Conservation (phyloP, 495 filamentous ascomycete species). For the Neurospora sp. region DNA sequence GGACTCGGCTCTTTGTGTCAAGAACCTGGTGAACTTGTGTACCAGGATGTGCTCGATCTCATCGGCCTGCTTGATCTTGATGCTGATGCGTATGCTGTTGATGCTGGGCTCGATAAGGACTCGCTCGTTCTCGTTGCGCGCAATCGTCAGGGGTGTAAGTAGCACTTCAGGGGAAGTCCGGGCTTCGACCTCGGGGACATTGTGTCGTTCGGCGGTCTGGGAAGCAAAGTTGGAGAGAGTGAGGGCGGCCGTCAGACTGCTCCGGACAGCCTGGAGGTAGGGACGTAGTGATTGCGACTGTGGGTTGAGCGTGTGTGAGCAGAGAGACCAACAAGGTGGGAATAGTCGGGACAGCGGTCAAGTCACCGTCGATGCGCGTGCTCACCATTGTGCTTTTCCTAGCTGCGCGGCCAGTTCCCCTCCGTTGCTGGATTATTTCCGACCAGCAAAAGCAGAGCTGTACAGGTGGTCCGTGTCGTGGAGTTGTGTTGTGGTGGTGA, state of each 20-base stretch:
- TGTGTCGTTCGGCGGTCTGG: constrained; percentile 90
- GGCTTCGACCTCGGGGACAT: constrained; percentile 96
- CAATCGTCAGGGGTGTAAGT: constrained; percentile 79
- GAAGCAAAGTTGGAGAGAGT: constrained; percentile 96
- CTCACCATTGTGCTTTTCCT: constrained; percentile 14
- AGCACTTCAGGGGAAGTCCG: constrained; percentile 84
- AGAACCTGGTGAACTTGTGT: constrained; percentile 94
- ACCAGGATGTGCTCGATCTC: constrained; percentile 97
- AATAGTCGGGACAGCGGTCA: background rate
- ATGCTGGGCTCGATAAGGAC: constrained; percentile 90
- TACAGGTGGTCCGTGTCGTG: background rate
- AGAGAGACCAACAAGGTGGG: background rate
- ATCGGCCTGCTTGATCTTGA: constrained; percentile 98
- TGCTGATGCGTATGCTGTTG: constrained; percentile 86
- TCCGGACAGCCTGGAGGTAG: constrained; percentile 93
- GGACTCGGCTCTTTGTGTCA: constrained; percentile 91
- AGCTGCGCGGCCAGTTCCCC: background rate
- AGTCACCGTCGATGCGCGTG: background rate
- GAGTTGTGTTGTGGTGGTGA: background rate
- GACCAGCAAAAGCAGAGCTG: background rate
- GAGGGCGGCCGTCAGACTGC: constrained; percentile 85
- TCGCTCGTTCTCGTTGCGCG: constrained; percentile 89
- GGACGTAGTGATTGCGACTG: constrained; percentile 97
- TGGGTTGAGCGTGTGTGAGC: background rate
- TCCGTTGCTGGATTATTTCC: background rate